Evolutionary conservation across 768 basidiomycete species (phyloP).

Genomic region (Suillus alpinus): DNA sequence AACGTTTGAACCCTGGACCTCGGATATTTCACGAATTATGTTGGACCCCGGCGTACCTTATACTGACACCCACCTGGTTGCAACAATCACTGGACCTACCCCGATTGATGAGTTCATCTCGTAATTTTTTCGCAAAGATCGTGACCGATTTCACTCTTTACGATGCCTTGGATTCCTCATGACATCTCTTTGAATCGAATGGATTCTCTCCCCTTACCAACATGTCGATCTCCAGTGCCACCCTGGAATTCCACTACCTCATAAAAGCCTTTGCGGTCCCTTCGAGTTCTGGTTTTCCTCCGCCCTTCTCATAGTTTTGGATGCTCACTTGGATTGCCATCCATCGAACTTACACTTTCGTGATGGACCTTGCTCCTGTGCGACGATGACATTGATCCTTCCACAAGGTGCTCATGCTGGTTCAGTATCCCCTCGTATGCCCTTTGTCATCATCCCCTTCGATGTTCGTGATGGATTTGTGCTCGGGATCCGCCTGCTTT

Average conservation of each 20-base stretch:
- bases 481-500: background rate
- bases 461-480: background rate
- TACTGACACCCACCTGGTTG: too few relatives aligned
- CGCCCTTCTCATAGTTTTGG: background rate
- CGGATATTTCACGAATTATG: background rate
- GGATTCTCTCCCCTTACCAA: background rate
- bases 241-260: too few relatives aligned
- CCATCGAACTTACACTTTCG: background rate
- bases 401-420: too few relatives aligned
- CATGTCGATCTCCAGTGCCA: background rate
- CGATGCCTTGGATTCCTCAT: too few relatives aligned
- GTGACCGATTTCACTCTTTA: too few relatives aligned
- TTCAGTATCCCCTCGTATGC: too few relatives aligned
- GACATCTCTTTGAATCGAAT: background rate
- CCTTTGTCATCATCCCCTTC: background rate
- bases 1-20: background rate
- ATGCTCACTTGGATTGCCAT: background rate
- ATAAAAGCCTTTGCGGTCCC: too few relatives aligned
- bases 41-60: background rate
- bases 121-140: too few relatives aligned
- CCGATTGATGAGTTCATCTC: too few relatives aligned
- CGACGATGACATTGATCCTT: too few relatives aligned
- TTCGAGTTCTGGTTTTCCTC: too few relatives aligned
- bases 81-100: too few relatives aligned
- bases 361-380: background rate